phyloP scores from a whole-genome alignment of 2,329 filamentous ascomycete species.

The Sporothrix inflata region DNA sequence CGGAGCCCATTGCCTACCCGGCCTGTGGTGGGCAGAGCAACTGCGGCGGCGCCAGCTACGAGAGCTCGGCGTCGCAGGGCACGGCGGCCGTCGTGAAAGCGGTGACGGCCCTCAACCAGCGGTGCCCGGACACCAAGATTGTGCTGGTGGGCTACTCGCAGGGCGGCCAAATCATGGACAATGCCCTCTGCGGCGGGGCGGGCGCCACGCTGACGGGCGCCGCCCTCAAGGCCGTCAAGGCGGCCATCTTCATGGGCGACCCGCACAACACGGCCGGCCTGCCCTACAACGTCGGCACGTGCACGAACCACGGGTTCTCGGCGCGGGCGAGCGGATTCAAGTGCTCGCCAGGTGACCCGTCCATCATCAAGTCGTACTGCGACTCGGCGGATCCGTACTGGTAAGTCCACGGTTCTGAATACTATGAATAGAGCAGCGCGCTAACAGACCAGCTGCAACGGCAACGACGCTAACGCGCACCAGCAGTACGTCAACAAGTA shows the following conservation, averaged over 20 bases:
- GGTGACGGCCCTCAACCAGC: conserved; percentile 60
- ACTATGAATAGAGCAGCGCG: neutral
- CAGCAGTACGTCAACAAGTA: conserved; percentile 68
- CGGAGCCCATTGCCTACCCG: conserved; percentile 61
- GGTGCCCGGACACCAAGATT: conserved; percentile 60
- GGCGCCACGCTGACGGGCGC: conserved; percentile 51
- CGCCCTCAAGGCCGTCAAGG: conserved; percentile 61
- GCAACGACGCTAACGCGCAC: conserved; percentile 62
- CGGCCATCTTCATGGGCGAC: conserved; percentile 67
- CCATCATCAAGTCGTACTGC: conserved; percentile 67
- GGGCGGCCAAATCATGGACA: conserved; percentile 67
- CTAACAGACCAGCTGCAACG: conserved; percentile 59
- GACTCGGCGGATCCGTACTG: conserved; percentile 63
- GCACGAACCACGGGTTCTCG: conserved; percentile 62
- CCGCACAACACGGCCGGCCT: conserved; percentile 60
- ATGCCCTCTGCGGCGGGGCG: conserved; percentile 64
- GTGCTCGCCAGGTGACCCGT: conserved; percentile 54
- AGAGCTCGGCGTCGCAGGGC: conserved; percentile 60
- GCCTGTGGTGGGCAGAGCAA: conserved; percentile 64
- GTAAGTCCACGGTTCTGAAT: neutral
- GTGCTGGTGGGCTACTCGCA: conserved; percentile 67
- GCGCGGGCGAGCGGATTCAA: conserved; percentile 60
- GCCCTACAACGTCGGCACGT: conserved; percentile 64
- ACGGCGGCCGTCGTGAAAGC: conserved; percentile 61
- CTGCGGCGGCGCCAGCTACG: conserved; percentile 64